Conservation (phyloP, 129 eudicot genomes). For the Tanacetum coccineum region DNA sequence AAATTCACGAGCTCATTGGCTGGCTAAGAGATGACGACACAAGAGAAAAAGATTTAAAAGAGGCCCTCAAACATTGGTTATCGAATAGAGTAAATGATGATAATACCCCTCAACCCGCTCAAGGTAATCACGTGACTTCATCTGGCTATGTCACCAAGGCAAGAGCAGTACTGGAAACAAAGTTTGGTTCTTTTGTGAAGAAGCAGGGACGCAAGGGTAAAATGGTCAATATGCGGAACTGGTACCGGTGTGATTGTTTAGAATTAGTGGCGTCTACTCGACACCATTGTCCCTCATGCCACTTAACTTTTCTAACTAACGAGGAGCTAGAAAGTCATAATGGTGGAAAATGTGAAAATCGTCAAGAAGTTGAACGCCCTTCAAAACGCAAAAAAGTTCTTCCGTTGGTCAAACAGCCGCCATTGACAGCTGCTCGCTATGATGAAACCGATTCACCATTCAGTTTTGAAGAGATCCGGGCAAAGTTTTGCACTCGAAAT, state of each 20-base stretch:
- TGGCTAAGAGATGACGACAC: constrained; percentile 63
- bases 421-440: constrained; percentile 13
- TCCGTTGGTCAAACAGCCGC: constrained; percentile 21
- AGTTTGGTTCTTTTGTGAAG: constrained; percentile 38
- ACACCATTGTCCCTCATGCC: constrained; percentile 74
- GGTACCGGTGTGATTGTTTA: constrained; percentile 71
- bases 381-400: constrained; percentile 18
- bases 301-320: constrained; percentile 43
- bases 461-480: constrained; percentile 49
- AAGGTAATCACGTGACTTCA: constrained; percentile 28
- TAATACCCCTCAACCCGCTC: constrained; percentile 23
- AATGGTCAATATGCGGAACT: constrained; percentile 25
- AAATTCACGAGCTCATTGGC: constrained; percentile 54
- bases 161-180: constrained; percentile 44
- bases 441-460: constrained; percentile 41
- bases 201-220: constrained; percentile 36
- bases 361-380: constrained; percentile 20
- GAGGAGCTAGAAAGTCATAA: constrained; percentile 58
- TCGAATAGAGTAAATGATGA: constrained; percentile 28
- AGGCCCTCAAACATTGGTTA: constrained; percentile 58
- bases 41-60: constrained; percentile 74
- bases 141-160: constrained; percentile 54
- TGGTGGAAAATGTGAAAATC: constrained; percentile 36
- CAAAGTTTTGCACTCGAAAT: constrained; percentile 44
- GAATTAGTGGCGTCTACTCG: constrained; percentile 62